phyloP scores from a whole-genome alignment of 2,329 filamentous ascomycete genomes.

The Phoma sp. region DNA sequence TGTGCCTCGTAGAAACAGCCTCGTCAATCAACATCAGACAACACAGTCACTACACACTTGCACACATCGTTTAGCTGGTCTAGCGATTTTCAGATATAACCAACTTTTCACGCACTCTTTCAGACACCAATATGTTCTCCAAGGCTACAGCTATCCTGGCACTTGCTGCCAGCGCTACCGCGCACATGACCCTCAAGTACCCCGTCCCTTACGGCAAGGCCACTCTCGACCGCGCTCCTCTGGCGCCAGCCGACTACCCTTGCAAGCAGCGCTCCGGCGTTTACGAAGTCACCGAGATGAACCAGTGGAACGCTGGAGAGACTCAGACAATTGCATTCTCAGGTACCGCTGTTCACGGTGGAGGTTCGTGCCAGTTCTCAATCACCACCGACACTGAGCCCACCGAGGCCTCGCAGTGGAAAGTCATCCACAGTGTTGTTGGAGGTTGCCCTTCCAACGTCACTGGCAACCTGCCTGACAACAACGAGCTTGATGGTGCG shows the following conservation, averaged over 20 bases:
- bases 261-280: conserved; percentile 71
- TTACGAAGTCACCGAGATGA: conserved; percentile 63
- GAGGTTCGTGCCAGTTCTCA: conserved; percentile 89
- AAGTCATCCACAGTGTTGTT: too few relatives aligned
- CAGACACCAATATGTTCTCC: conserved; percentile 56
- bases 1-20: conserved; percentile 2
- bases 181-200: conserved; percentile 76
- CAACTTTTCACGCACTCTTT: conserved; percentile 14
- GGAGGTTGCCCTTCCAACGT: too few relatives aligned
- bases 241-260: conserved; percentile 72
- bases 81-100: conserved; percentile 42
- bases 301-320: conserved; percentile 62
- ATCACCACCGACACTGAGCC: conserved; percentile 81
- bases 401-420: too few relatives aligned
- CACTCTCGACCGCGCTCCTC: conserved; percentile 67
- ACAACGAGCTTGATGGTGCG: conserved; percentile 57
- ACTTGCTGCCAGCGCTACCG: conserved; percentile 66
- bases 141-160: conserved; percentile 58
- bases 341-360: conserved; percentile 69
- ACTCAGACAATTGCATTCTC: conserved; percentile 22
- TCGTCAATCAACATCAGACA: conserved; percentile 13
- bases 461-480: too few relatives aligned
- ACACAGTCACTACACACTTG: conserved; percentile 25
- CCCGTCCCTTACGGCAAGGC: conserved; percentile 67
- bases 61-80: conserved; percentile 46